Evolutionary conservation across 345 rosid species (phyloP), one percentile per base, ranked within the genome.

Genomic region (Ceriops zippeliana): DNA sequence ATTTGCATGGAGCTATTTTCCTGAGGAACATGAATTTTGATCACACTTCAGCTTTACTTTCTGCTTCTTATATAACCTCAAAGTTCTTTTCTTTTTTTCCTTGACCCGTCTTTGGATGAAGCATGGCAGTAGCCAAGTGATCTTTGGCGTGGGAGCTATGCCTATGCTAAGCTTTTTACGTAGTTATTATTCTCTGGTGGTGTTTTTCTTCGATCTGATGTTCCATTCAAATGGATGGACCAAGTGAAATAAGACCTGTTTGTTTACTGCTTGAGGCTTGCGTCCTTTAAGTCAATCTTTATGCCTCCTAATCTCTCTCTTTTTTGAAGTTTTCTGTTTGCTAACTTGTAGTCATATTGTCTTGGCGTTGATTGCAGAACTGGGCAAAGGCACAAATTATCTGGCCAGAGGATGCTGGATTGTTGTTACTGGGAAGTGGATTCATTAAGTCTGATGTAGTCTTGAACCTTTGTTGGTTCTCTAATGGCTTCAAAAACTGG

Each of bases 401-500:
- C 34, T 31, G 47, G 51, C 56, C 32, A 35, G 62, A 37, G 70
- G 61, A 69, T 76, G 73, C 66, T 72, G 54, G 52, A 60, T 65
- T 54, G 57, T 72, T 78, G 72, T 42, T 66, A 52, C 47, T 38
- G 51, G 42, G 63, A 61, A 30, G 52, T 69, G 73, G 76, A 66
- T 69, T 65, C 77, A 67, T 71, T 73, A 65, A 65, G 63, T 62
- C 72, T 77, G 78, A 81, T 76, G 82, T 52, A 57, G 58, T 65
- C 42, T 57, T 78, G 70, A 53, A 54, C 59, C 47, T 61, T 46
- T 20, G 58, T 53, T 61, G 47, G 28, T 62, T 52, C 2, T 47
- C 79, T 69, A 34, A 87, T 87, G 92, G 90, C 87, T 76, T 82
- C 88, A 20, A 83, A 73, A 74, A 62, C 73, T 65, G 66, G 76